phyloP scores from a whole-genome alignment of 2,329 filamentous ascomycete genomes.

The Acrodontium crateriforme region DNA sequence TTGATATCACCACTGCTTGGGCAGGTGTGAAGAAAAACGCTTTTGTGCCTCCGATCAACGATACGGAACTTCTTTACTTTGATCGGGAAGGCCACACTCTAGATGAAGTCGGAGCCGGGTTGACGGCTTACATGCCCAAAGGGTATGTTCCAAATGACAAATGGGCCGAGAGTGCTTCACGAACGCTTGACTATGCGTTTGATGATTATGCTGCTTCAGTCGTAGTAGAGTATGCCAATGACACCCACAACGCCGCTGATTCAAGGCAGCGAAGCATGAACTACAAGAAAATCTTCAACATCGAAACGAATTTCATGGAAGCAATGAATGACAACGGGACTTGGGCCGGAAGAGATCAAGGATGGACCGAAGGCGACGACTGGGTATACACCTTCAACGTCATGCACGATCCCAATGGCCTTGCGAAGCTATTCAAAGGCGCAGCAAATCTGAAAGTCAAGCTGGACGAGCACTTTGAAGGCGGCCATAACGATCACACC shows the following conservation, averaged over 20 bases:
- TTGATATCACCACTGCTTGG: conserved; percentile 33
- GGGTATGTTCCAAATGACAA: conserved; percentile 36
- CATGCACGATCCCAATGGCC: conserved; percentile 31
- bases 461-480: conserved; percentile 33
- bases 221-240: conserved; percentile 26
- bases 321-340: conserved; percentile 34
- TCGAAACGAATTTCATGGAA: conserved; percentile 33
- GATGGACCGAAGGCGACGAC: conserved; percentile 37
- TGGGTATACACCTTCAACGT: conserved; percentile 40
- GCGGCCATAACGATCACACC: conserved; percentile 33
- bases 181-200: conserved; percentile 36
- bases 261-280: conserved; percentile 27
- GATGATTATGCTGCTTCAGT: conserved; percentile 33
- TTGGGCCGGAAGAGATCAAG: conserved; percentile 31
- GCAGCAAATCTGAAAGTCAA: conserved; percentile 27
- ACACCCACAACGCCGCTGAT: conserved; percentile 17
- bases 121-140: conserved; percentile 31
- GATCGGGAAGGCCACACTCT: conserved; percentile 34
- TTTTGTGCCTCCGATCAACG: conserved; percentile 30
- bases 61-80: conserved; percentile 33
- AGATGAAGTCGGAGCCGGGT: conserved; percentile 32
- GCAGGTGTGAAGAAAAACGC: conserved; percentile 32
- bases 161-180: conserved; percentile 34
- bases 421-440: conserved; percentile 28
- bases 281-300: conserved; percentile 31